Percentiles rank a stretch among this genome's conserved stretches.
These are phyloP conservation scores for Saccharomyces kudriavzevii DNA, from an alignment of 805 yeast genomes.

Conservation along the genomic window DNA sequence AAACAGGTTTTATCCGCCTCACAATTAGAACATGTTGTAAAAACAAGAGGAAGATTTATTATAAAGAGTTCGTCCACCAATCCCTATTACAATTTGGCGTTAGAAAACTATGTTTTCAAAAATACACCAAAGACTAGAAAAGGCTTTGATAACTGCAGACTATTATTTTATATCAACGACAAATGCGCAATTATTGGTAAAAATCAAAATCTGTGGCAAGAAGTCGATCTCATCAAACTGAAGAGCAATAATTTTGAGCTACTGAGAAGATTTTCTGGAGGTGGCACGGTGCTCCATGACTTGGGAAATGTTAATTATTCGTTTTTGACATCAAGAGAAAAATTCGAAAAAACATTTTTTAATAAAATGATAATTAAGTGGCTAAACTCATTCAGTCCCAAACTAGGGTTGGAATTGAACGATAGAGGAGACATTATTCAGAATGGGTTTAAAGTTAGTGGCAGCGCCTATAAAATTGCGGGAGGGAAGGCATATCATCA, in stretches of 20 bases:
- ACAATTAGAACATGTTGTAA: slow-evolving; percentile 20
- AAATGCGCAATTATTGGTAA: slow-evolving; percentile 93
- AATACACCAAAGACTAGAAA: slow-evolving; percentile 42
- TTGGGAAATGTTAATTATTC: slow-evolving; percentile 81
- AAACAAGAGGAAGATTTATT: slow-evolving; percentile 46
- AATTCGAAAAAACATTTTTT: slow-evolving; percentile 54
- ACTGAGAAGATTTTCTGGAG: slow-evolving; percentile 79
- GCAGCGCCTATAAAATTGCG: slow-evolving; percentile 85
- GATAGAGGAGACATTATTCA: slow-evolving; percentile 74
- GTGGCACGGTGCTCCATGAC: slow-evolving; percentile 96
- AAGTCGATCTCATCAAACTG: slow-evolving; percentile 55
- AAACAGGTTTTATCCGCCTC: slow-evolving; percentile 5
- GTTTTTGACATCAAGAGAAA: slow-evolving; percentile 59
- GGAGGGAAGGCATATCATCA: slow-evolving; percentile 83
- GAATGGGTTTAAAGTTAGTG: slow-evolving; percentile 60
- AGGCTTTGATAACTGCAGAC: slow-evolving; percentile 37
- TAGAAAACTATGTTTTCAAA: slow-evolving; percentile 72
- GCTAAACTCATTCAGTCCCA: slow-evolving; percentile 10
- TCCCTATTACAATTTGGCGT: slow-evolving; percentile 71
- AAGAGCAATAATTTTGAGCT: slow-evolving; percentile 49
- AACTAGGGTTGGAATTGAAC: slow-evolving; percentile 42
- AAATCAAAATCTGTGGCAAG: slow-evolving; percentile 93
- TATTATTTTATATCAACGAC: slow-evolving; percentile 65
- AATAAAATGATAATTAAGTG: slow-evolving; percentile 39
- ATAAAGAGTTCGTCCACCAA: slow-evolving; percentile 43